Conservation (phyloP, 176 grass and related monocot genomes). For the Eleusine coracana region DNA sequence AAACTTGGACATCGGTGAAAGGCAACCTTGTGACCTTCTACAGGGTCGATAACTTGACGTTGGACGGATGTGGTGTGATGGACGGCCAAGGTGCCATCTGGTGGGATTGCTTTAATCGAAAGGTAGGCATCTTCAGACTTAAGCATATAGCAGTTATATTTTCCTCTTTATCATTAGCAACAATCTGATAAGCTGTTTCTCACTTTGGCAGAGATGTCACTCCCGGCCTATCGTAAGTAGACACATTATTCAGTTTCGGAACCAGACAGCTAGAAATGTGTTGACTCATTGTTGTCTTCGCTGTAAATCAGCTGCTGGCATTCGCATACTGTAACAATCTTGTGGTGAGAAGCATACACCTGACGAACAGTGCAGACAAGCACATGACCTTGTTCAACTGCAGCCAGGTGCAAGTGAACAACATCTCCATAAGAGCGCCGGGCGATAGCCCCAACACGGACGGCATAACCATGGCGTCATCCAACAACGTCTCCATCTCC, state of each 20-base stretch:
- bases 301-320: conserved; percentile 41
- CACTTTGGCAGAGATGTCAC: conserved; percentile 39
- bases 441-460: conserved; percentile 79
- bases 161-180: neutral
- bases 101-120: conserved; percentile 57
- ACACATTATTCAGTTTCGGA: neutral
- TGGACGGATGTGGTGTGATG: conserved; percentile 58
- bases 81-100: conserved; percentile 65
- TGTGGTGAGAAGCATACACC: conserved; percentile 38
- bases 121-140: conserved; percentile 38
- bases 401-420: conserved; percentile 26
- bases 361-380: conserved; percentile 59
- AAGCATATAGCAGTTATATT: neutral
- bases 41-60: conserved; percentile 32
- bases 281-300: neutral
- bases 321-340: conserved; percentile 55
- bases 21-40: conserved; percentile 52
- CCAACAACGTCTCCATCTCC: conserved; percentile 45
- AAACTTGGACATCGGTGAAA: conserved; percentile 42
- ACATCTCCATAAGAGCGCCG: conserved; percentile 49
- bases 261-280: neutral
- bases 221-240: conserved; percentile 63
- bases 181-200: conserved; percentile 29
- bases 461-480: conserved; percentile 50
- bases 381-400: conserved; percentile 60